Evolutionary conservation across 345 rosid genomes (phyloP), one percentile per base, ranked within the genome.

Genomic region (Ceriops tagal): DNA sequence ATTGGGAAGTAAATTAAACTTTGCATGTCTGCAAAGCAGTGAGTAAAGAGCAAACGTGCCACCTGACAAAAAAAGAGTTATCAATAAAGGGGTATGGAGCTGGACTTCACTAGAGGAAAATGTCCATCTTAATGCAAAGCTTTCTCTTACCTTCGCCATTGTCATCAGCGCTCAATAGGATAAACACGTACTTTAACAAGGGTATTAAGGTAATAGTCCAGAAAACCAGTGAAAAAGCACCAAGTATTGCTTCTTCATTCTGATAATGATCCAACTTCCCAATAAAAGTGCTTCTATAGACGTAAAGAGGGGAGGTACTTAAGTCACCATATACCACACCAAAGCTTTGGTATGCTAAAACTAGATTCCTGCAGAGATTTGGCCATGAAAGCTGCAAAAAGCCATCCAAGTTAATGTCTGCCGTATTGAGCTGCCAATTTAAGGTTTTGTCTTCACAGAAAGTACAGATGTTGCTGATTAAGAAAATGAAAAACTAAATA

Each of bases 41-140:
- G 96, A 89, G 77, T 92, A 92, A 64, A 92, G 92, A 81, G 97
- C 96, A 83, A 92, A 90, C 27, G 84, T 80, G 76, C 98, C 98
- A 30, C 97, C 96, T 92, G 88, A 76, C 30, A 69, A 74, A 65
- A 61, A 47, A 70, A 76, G 67, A 57, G 27, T 49, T 53, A 77
- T 71, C 67, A 72, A 65, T n/a, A 65, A 69, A 16, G 64, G 8
- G 56, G 34, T 8, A 51, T 55, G 19, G 30, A 58, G 57, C n/a
- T 8, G 15, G 43, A 37, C 21, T 52, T 32, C 32, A 31, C 16
- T 46, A 22, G 43, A 57, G 24, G 64, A 18, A 19, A 62, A 73
- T 18, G 55, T 21, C 9, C 11, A 27, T 43, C 49, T 56, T 16
- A 47, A 51, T 13, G 24, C 59, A 47, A 35, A 47, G 55, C 28